Base-by-base conservation (phyloP, 495 filamentous ascomycete species). In the Aspergillus biplanus region DNA sequence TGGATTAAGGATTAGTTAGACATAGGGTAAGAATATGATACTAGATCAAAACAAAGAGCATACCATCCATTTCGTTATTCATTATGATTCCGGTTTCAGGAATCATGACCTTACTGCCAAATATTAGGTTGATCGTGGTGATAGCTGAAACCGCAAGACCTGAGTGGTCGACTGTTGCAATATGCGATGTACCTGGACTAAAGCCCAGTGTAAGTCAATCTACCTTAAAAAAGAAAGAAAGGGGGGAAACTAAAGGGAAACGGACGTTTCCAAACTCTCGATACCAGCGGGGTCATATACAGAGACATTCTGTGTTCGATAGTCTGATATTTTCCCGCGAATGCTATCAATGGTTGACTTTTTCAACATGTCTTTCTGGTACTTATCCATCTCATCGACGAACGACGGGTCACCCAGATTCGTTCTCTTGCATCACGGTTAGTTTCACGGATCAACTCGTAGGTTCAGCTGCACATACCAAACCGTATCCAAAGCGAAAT, bases 41-140 rank as follows among this genome's bases (percentile, higher is more conserved):
- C 59, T 33, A 39, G 50, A 16, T 33, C 11, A 13, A 50, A 7
- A 12, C 21, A n/a, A 39, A 27, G 9, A 27, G 2, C 67, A 65
- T 73, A 83, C 90, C 91, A 70, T 97, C 90, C 93, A 97, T 97
- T 71, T 97, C 91, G 69, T 97, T 87, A 73, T 97, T 97, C 87
- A 94, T 90, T 52, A 96, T 90, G 54, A 97, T 85, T 35, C 88
- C 88, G 0, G 92, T 95, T 67, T 92, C 87, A 0, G 92, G 92
- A 0, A 92, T 87, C 77, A 96, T 86, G 39, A 97, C 65, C 33
- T 85, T 77, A 48, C 85, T 87, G 16, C 93, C 93, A 59, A 97
- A 97, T 0, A 93, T 80, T 2, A 94, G 79, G 74, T 97, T 97
- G 62, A 97, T 80, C 0, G 93, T 97, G 1, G 89, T 90, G 4